Percentiles rank a stretch among this genome's conserved stretches.
Evolutionary conservation across 371 early-diverging fungal genomes (phyloP).

Genomic region (Cladochytrium tenue): DNA sequence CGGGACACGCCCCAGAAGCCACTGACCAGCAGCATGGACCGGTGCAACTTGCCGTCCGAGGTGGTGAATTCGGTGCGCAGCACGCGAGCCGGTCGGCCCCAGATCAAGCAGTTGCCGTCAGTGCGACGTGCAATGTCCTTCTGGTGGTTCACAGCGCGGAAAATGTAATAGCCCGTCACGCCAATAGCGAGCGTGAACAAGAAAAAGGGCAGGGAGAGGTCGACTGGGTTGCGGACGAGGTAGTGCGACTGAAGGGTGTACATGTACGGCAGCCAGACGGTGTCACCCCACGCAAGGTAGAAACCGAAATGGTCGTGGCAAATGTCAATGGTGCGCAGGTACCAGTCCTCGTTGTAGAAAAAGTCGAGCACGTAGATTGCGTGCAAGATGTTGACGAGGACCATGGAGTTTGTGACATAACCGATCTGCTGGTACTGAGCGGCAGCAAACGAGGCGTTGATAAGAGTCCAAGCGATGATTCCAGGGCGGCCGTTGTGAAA

Average conservation of each 20-base stretch:
- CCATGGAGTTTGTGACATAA: slow-evolving; percentile 77
- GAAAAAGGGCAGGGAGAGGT: slow-evolving; percentile 56
- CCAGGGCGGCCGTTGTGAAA: slow-evolving; percentile 84
- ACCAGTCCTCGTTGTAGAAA: slow-evolving; percentile 84
- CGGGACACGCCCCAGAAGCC: slow-evolving; percentile 81
- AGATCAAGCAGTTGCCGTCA: slow-evolving; percentile 72
- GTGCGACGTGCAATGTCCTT: slow-evolving; percentile 71
- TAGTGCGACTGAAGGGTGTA: slow-evolving; percentile 82
- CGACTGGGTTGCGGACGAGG: slow-evolving; percentile 68
- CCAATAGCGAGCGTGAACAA: slow-evolving; percentile 51
- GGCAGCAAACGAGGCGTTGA: slow-evolving; percentile 69
- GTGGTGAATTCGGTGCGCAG: slow-evolving; percentile 71
- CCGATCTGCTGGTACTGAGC: slow-evolving; percentile 71
- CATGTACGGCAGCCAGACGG: slow-evolving; percentile 78
- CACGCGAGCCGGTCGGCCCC: slow-evolving; percentile 74
- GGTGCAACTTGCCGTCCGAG: slow-evolving; percentile 69
- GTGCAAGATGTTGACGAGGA: slow-evolving; percentile 70
- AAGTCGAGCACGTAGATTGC: slow-evolving; percentile 75
- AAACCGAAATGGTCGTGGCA: slow-evolving; percentile 81
- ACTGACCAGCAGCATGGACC: slow-evolving; percentile 64
- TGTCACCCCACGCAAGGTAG: slow-evolving; percentile 80
- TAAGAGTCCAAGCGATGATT: slow-evolving; percentile 80
- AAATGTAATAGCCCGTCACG: slow-evolving; percentile 71
- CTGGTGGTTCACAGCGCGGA: slow-evolving; percentile 79
- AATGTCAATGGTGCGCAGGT: slow-evolving; percentile 72